These are phyloP conservation scores for Lepidium aucheri DNA, from an alignment of 345 rosid species.

Conservation along the genomic window DNA sequence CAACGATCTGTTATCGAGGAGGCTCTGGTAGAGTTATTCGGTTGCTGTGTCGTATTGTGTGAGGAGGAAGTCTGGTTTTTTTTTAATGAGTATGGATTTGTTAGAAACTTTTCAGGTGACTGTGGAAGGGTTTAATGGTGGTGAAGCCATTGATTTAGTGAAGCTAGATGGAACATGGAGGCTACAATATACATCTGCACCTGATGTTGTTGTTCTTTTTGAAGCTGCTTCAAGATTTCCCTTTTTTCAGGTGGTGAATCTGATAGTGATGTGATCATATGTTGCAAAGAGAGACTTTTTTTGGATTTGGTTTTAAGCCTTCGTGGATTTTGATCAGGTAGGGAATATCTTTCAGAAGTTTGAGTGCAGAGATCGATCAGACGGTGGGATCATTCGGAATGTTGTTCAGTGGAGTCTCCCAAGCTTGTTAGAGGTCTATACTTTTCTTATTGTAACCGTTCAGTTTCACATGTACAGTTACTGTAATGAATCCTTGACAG, in stretches of 20 bases:
- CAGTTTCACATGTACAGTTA: neutral
- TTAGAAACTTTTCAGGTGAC: slow-evolving; percentile 47
- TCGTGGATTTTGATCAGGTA: slow-evolving; percentile 36
- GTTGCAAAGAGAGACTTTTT: neutral
- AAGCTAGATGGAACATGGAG: slow-evolving; percentile 95
- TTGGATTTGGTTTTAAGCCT: neutral
- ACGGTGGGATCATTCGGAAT: slow-evolving; percentile 67
- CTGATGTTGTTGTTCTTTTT: slow-evolving; percentile 73
- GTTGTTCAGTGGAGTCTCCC: slow-evolving; percentile 88
- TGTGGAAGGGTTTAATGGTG: slow-evolving; percentile 59
- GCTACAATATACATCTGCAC: slow-evolving; percentile 85
- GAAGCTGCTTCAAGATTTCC: slow-evolving; percentile 87
- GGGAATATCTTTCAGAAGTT: slow-evolving; percentile 87
- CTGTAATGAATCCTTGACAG: slow-evolving; percentile 33
- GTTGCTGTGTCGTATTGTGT: neutral
- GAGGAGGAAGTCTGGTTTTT: neutral
- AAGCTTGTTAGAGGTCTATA: slow-evolving; percentile 58
- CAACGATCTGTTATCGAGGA: slow-evolving; percentile 78
- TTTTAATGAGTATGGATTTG: slow-evolving; percentile 6
- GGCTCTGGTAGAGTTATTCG: slow-evolving; percentile 54
- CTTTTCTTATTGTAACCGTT: slow-evolving; percentile 1
- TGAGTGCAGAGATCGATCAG: slow-evolving; percentile 47
- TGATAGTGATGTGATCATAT: neutral
- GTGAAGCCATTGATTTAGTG: slow-evolving; percentile 55
- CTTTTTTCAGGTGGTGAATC: slow-evolving; percentile 52